These are phyloP conservation scores for Marasmius tenuissimus DNA, from an alignment of 1,284 basidiomycete genomes.

Conservation along the genomic window DNA sequence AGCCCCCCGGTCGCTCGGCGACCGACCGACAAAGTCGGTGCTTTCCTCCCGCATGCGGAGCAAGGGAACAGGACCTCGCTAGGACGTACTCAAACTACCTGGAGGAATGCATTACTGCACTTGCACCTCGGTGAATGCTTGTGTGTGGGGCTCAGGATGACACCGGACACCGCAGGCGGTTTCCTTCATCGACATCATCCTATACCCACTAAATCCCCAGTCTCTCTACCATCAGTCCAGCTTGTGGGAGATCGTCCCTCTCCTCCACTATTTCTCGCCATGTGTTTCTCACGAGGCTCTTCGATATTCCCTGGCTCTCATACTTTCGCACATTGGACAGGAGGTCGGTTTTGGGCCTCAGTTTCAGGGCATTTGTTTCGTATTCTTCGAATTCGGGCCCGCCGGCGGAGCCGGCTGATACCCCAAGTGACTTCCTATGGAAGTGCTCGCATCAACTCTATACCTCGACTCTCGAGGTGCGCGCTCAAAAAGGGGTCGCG, in stretches of 20 bases:
- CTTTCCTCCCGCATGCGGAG: background rate
- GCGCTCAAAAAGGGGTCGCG: no score
- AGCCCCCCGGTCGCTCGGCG: background rate
- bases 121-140: background rate
- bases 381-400: no score
- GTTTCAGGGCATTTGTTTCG: no score
- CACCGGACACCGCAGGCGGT: background rate
- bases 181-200: background rate
- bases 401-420: no score
- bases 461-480: no score
- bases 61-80: background rate
- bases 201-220: constrained; percentile 1
- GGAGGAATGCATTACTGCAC: background rate
- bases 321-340: constrained; percentile 8
- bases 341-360: no score
- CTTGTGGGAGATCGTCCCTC: background rate
- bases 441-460: no score
- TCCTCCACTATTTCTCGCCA: background rate
- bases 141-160: background rate
- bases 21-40: background rate
- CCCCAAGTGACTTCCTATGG: no score
- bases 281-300: background rate
- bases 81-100: background rate
- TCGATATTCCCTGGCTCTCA: constrained; percentile 9
- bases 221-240: background rate